Base-by-base conservation (phyloP, 495 filamentous ascomycete species). In the Aspergillus affinis region DNA sequence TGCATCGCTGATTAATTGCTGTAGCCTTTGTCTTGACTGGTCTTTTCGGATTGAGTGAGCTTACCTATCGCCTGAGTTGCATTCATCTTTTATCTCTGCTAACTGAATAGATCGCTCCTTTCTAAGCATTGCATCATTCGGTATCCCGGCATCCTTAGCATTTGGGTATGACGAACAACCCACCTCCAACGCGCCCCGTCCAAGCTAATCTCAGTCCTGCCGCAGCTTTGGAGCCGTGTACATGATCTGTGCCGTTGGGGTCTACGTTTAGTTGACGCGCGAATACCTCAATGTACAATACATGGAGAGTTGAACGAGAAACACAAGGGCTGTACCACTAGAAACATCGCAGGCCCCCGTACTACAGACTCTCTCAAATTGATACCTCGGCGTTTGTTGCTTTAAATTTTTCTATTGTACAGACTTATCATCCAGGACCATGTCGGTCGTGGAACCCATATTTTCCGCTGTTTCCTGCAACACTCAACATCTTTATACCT, bases 161-260 rank as follows among this genome's bases (percentile, higher is more conserved):
- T 85, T 96, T 76, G 95, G 91, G 94, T 97, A 86, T 69, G 85
- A 80, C 26, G 29, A 41, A 41, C 32, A 49, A 29, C 52, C 30
- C 49, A 20, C 18, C 20, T 27, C 13, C 36, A 48, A 41, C 27
- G 13, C 48, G 19, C 13, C 0, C 36, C 1, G 36, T 10, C 4
- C 36, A 4, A 41, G 48, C 65, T 69, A 62, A 57, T 60, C 15
- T 46, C 48, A 10, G 17, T 51, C 69, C 32, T 59, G 6, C 10
- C 54, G 4, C 70, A 98, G 94, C 47, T 92, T 97, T 72, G 94
- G 95, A 62, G 90, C 93, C 49, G 92, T 98, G 20, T 96, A 91
- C 81, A 93, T 96, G 87, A 97, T 98, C 71, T 98, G 94, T 75
- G 94, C 92, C 21, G 94, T 92, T 71, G 94, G 94, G 69, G 95